phyloP scores from a whole-genome alignment of 192 early-diverging fungal genomes.

The Mortierella antarctica region DNA sequence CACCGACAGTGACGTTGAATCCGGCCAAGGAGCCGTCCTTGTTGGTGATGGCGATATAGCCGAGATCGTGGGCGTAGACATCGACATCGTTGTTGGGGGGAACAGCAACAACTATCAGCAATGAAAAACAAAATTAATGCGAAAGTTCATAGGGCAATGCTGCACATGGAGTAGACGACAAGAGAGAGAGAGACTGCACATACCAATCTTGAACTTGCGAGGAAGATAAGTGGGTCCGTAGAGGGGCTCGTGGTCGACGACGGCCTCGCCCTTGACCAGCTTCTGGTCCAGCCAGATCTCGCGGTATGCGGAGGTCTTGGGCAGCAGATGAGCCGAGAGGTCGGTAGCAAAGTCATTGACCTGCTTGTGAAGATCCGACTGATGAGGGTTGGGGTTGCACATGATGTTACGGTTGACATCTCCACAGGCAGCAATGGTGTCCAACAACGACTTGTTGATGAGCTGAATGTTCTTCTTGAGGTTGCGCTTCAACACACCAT shows the following conservation, averaged over 20 bases:
- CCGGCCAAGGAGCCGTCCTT: conserved; percentile 80
- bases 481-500: conserved; percentile 93
- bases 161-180: not conserved
- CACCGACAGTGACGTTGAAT: conserved; percentile 95
- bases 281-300: conserved; percentile 98
- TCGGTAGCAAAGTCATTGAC: conserved; percentile 78
- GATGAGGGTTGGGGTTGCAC: conserved; percentile 87
- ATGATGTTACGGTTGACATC: conserved; percentile 99
- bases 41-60: conserved; percentile 91
- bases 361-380: conserved; percentile 82
- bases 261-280: conserved; percentile 81
- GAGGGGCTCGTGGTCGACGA: conserved; percentile 89
- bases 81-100: conserved; percentile 98
- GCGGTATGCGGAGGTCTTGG: conserved; percentile 91
- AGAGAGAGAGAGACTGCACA: not conserved
- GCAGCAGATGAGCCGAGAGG: conserved; percentile 83
- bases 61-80: conserved; percentile 95
- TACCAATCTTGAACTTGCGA: conserved; percentile 96
- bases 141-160: not conserved
- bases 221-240: conserved; percentile 95
- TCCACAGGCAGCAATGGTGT: conserved; percentile 96
- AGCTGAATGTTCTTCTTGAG: conserved; percentile 89
- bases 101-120: conserved; percentile 76
- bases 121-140: not conserved
- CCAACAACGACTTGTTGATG: conserved; percentile 91